phyloP scores from a whole-genome alignment of 1,284 basidiomycete genomes.

The Termitomyces sp. region DNA sequence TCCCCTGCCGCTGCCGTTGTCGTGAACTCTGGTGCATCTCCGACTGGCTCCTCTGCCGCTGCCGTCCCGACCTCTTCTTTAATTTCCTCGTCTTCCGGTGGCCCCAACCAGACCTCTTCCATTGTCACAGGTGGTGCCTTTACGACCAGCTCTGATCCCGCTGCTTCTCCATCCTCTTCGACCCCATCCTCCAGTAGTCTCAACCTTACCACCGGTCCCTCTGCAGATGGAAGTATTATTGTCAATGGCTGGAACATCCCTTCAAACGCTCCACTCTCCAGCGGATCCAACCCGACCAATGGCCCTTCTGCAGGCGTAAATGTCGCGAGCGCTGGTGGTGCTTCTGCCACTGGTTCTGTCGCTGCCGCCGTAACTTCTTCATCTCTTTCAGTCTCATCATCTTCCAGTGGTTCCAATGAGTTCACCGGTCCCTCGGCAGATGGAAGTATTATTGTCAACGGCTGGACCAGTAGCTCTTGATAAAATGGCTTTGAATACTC shows the following conservation, averaged over 20 bases:
- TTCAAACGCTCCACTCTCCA: background rate
- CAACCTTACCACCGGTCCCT: slow-evolving; percentile 35
- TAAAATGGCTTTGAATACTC: background rate
- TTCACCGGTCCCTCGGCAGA: slow-evolving; percentile 32
- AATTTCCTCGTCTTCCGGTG: slow-evolving; percentile 12
- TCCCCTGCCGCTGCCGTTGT: background rate
- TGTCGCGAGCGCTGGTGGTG: slow-evolving; percentile 30
- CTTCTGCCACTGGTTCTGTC: slow-evolving; percentile 18
- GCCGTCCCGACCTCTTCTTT: slow-evolving; percentile 11
- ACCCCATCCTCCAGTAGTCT: slow-evolving; percentile 23
- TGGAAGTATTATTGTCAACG: slow-evolving; percentile 34
- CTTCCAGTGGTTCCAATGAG: slow-evolving; percentile 15
- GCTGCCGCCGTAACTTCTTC: slow-evolving; percentile 13
- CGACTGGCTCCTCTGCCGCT: slow-evolving; percentile 10
- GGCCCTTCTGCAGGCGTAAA: background rate
- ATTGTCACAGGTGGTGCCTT: slow-evolving; percentile 32
- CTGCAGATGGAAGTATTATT: slow-evolving; percentile 33
- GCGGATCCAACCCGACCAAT: background rate
- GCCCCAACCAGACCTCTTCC: slow-evolving; percentile 36
- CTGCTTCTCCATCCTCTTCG: slow-evolving; percentile 14
- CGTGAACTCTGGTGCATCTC: too few relatives aligned
- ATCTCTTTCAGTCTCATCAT: slow-evolving; percentile 5
- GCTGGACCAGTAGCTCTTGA: slow-evolving; percentile 25
- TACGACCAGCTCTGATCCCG: slow-evolving; percentile 16
- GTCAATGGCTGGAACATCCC: slow-evolving; percentile 33